Evolutionary conservation across 2,329 filamentous ascomycete genomes (phyloP), one percentile per base, ranked within the genome.

Genomic region (Calonectria leucothoes): DNA sequence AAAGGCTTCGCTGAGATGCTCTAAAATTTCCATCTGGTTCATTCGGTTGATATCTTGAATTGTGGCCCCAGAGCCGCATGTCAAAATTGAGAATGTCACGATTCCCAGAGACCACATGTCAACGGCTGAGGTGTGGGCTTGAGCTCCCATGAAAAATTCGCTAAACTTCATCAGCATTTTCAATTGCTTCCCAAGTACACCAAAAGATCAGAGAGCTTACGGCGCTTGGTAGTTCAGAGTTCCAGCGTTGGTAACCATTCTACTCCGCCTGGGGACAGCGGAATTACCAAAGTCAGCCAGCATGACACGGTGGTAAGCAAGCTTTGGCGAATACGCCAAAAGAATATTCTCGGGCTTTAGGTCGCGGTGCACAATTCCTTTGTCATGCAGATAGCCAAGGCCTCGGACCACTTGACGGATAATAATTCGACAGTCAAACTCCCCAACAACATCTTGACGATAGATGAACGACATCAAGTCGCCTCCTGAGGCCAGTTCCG

Each of bases 341-440:
- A 91, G 85, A 4, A 91, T 84, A 49, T 90, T 91, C 75, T 90
- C 88, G 0, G 86, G 88, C 73, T 91, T 91, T 35, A 91, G 81
- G 69, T 91, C 89, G 1, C 89, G 86, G 76, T 91, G 89, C 0
- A 88, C 85, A 8, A 91, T 84, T 0, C 86, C 85, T 51, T 87
- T 87, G n/a, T 78, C 76, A 74, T 90, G 89, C 8, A 90, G 84
- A 74, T 89, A 89, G 2, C 76, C 72, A 1, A 90, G 80, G 0
- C 84, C 89, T 6, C 83, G 82, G 1, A 89, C 79, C 3, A 91
- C 80, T 76, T 91, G 89, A 4, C 85, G 82, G 11, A 89, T 78
- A 27, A 91, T 86, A 75, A 87, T 79, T 81, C 85, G 77, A 12
- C 84, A 81, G n/a, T 88, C 85, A 23, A 85, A 78, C 71, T 89